These are phyloP conservation scores for Nymphaea colorata DNA, from an alignment of 164 flowering plant genomes.

Conservation along the genomic window DNA sequence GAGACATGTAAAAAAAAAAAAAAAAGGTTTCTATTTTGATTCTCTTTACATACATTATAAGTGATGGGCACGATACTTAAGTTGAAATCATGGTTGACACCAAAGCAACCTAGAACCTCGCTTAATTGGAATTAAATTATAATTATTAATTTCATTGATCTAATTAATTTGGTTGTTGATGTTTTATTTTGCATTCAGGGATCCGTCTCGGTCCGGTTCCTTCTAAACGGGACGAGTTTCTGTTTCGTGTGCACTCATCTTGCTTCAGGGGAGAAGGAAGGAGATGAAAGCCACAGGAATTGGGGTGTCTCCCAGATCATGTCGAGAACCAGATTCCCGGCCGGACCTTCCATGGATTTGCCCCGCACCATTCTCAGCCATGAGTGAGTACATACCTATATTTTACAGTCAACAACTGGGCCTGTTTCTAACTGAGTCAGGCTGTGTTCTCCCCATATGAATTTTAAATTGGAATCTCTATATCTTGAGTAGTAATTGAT, in stretches of 20 bases:
- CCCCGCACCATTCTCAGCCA: slow-evolving; percentile 55
- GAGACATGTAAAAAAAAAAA: too few relatives aligned
- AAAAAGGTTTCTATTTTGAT: too few relatives aligned
- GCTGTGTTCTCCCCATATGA: background rate
- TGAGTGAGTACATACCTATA: slow-evolving; percentile 31
- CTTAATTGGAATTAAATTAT: too few relatives aligned
- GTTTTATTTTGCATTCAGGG: slow-evolving; percentile 28
- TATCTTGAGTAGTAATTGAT: background rate
- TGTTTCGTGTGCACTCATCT: slow-evolving; percentile 74
- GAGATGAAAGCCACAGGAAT: slow-evolving; percentile 45
- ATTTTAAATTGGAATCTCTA: background rate
- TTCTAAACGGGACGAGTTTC: slow-evolving; percentile 57
- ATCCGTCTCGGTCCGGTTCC: slow-evolving; percentile 56
- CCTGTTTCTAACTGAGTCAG: too few relatives aligned
- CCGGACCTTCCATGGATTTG: slow-evolving; percentile 34
- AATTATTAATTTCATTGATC: too few relatives aligned
- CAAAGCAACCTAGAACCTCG: too few relatives aligned
- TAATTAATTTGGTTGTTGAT: too few relatives aligned
- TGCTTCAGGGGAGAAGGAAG: slow-evolving; percentile 62
- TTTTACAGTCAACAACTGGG: too few relatives aligned
- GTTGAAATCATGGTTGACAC: too few relatives aligned
- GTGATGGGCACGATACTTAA: too few relatives aligned
- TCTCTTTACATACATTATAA: too few relatives aligned
- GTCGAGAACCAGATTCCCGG: slow-evolving; percentile 42
- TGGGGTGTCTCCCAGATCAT: slow-evolving; percentile 41